Evolutionary conservation across 495 filamentous ascomycete species (phyloP).

Genomic region (Physcia stellaris): DNA sequence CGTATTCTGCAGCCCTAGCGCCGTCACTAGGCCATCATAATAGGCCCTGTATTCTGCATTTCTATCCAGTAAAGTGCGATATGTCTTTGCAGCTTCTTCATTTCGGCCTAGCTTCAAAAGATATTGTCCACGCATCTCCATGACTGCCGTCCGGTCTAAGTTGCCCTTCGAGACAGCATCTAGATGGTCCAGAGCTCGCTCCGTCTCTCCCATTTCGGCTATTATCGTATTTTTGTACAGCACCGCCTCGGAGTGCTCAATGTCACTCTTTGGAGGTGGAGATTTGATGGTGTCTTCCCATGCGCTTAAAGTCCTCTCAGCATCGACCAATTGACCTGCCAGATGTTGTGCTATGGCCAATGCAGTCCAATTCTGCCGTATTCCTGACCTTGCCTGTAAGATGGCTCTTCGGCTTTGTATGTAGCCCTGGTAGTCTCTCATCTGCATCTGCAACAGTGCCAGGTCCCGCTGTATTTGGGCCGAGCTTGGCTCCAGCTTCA

Average conservation of each 20-base stretch:
- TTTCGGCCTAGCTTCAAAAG: constrained; percentile 62
- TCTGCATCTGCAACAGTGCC: constrained; percentile 86
- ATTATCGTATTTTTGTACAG: constrained; percentile 96
- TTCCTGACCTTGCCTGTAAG: constrained; percentile 62
- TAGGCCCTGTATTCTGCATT: constrained; percentile 82
- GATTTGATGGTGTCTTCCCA: constrained; percentile 86
- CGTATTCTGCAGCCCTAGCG: constrained; percentile 45
- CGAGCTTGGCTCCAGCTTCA: constrained; percentile 84
- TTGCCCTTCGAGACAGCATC: constrained; percentile 60
- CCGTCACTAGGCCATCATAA: constrained; percentile 61
- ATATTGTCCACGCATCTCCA: constrained; percentile 83
- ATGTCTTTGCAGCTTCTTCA: constrained; percentile 71
- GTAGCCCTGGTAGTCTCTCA: constrained; percentile 91
- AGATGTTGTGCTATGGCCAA: constrained; percentile 88
- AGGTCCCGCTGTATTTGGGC: constrained; percentile 89
- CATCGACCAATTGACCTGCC: constrained; percentile 65
- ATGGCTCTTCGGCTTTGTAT: constrained; percentile 74
- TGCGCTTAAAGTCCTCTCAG: constrained; percentile 79
- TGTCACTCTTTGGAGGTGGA: constrained; percentile 59
- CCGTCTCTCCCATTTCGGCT: constrained; percentile 66
- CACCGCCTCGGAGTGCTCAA: constrained; percentile 89
- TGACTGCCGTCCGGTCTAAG: constrained; percentile 73
- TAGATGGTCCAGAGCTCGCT: constrained; percentile 76
- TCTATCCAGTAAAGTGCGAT: constrained; percentile 63
- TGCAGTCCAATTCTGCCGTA: constrained; percentile 91